Conservation (phyloP, 129 eudicot species). For the Pittosporum tobira region DNA sequence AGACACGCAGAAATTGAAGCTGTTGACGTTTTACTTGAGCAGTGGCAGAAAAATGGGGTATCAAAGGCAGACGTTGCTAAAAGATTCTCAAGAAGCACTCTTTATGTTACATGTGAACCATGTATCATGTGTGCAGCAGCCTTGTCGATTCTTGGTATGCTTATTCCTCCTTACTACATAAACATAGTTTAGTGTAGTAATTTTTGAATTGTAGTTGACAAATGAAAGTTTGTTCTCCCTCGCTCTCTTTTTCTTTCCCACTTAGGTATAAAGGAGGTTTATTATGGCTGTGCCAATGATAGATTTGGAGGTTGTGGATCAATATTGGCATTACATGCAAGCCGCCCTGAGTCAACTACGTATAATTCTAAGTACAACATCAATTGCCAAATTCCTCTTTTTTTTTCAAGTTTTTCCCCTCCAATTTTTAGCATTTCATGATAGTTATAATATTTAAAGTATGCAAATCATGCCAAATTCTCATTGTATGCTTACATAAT, state of each 20-base stretch:
- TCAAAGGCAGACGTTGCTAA: slow-evolving; percentile 24
- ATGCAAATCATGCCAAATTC: not conserved
- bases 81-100: slow-evolving; percentile 56
- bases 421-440: not conserved
- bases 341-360: slow-evolving; percentile 31
- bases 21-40: slow-evolving; percentile 52
- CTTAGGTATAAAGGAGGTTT: slow-evolving; percentile 77
- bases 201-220: not conserved
- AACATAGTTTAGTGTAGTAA: not conserved
- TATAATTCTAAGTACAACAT: slow-evolving; percentile 14
- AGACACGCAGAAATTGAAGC: slow-evolving; percentile 94
- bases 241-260: not conserved
- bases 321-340: slow-evolving; percentile 59
- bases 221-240: not conserved
- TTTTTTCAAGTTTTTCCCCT: not conserved
- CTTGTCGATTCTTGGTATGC: slow-evolving; percentile 66
- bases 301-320: slow-evolving; percentile 99
- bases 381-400: not conserved
- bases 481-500: too few species aligned
- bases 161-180: not conserved
- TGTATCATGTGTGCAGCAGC: slow-evolving; percentile 97
- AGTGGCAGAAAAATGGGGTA: slow-evolving; percentile 37
- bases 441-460: not conserved
- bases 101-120: slow-evolving; percentile 97
- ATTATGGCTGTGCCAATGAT: slow-evolving; percentile 92